These are phyloP conservation scores for Fragaria nilgerrensis DNA, from an alignment of 306 rosid genomes.

Conservation along the genomic window DNA sequence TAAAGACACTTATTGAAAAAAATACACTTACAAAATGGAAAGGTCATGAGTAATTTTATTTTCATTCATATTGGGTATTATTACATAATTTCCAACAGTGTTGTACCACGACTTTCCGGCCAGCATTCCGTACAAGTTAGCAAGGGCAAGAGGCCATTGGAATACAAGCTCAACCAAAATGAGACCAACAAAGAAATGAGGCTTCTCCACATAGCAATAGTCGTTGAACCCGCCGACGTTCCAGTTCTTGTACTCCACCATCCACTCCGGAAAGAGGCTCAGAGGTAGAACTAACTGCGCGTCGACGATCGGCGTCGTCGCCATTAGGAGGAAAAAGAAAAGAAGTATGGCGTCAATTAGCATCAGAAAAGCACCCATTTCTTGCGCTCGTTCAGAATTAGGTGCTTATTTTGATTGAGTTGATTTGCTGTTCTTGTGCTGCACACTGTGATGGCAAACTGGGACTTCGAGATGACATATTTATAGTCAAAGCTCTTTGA, in stretches of 20 bases:
- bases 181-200: slow-evolving; percentile 61
- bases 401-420: too few species aligned
- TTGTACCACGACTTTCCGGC: slow-evolving; percentile 47
- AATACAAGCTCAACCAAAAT: slow-evolving; percentile 68
- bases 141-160: slow-evolving; percentile 89
- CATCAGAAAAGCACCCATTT: slow-evolving; percentile 47
- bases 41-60: too few species aligned
- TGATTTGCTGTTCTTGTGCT: too few species aligned
- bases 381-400: neutral
- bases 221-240: slow-evolving; percentile 43
- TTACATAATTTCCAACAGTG: too few species aligned
- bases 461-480: too few species aligned
- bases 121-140: too few species aligned
- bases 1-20: too few species aligned
- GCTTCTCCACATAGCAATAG: slow-evolving; percentile 53
- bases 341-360: slow-evolving; percentile 48
- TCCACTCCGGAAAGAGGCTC: slow-evolving; percentile 38
- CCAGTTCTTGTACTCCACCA: slow-evolving; percentile 46
- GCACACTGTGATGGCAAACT: too few species aligned
- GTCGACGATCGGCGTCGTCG: slow-evolving; percentile 46
- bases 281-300: slow-evolving; percentile 50
- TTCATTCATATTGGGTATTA: too few species aligned
- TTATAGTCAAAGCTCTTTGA: too few species aligned
- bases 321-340: slow-evolving; percentile 21
- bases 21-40: too few species aligned